A percentile compares a stretch with the other conserved stretches of the same genome.
phyloP scores from a whole-genome alignment of 2,329 filamentous ascomycete species.

The Hymenoscyphus occultus region DNA sequence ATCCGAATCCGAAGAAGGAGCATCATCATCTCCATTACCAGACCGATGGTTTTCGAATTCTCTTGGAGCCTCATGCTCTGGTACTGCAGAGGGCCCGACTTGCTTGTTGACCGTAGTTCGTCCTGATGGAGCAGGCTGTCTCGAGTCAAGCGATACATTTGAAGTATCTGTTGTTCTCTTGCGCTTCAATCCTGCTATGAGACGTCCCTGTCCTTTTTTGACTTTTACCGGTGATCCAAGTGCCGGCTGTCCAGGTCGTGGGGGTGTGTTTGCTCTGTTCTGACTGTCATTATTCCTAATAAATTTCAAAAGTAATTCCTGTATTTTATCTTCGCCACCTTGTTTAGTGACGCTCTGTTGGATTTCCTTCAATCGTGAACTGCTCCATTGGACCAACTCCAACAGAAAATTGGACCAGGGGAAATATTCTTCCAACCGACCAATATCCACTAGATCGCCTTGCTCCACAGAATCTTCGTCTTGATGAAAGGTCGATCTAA shows the following conservation, averaged over 20 bases:
- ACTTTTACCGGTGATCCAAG: slow-evolving; percentile 24
- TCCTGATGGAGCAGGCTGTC: not conserved
- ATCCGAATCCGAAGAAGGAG: not conserved
- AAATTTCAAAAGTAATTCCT: slow-evolving; percentile 35
- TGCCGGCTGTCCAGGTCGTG: not conserved
- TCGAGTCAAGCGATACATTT: not conserved
- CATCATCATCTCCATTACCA: slow-evolving; percentile 11
- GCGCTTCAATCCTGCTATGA: not conserved
- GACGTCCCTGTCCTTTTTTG: not conserved
- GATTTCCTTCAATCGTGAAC: slow-evolving; percentile 45
- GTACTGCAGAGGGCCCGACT: not conserved
- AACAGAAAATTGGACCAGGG: slow-evolving; percentile 49
- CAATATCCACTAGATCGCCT: slow-evolving; percentile 40
- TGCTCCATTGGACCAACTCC: slow-evolving; percentile 46
- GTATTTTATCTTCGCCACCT: slow-evolving; percentile 41
- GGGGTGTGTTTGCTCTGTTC: slow-evolving; percentile 9
- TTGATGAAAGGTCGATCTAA: slow-evolving; percentile 37
- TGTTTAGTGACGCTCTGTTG: slow-evolving; percentile 40
- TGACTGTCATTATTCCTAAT: slow-evolving; percentile 35
- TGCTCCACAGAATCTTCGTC: slow-evolving; percentile 34
- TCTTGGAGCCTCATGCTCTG: not conserved
- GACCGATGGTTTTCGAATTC: not conserved
- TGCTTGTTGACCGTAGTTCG: not conserved
- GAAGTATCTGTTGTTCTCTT: slow-evolving; percentile 2
- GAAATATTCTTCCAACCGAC: slow-evolving; percentile 42